Evolutionary conservation across 176 grass and related monocot genomes (phyloP), one percentile per base, ranked within the genome.

Genomic region (Ananas comosus): DNA sequence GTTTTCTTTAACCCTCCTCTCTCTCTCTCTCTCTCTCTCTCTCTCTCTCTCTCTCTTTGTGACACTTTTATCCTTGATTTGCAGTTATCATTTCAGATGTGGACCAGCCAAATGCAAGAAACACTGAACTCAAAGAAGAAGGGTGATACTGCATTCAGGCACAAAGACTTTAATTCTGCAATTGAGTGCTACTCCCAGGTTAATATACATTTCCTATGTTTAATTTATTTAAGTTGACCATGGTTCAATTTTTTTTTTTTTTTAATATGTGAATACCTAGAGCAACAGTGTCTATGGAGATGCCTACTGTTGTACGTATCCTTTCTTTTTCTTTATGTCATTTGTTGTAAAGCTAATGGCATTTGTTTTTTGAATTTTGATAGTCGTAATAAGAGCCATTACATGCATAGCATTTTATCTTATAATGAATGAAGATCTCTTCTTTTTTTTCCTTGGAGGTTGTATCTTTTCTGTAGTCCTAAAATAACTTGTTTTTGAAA

Each of bases 31-130:
- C 29, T 33, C 33, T 7, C 33, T 42, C 33, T 42, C 33, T 42
- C 33, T 59, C 56, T 59, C 19, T 59, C 12, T 59, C 16, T 59
- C 8, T 21, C 19, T 17, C 19, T 59, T 21, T 16, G 21, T 61
- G 21, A 13, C 78, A 12, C 80, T 82, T 70, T 79, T 42, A 7
- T 42, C 33, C 17, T 50, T 71, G 48, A 66, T 50, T 50, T 70
- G 28, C 82, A 97, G 94, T 77, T 97, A 14, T 97, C 94, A 1
- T 97, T 97, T 88, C 94, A 97, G 78, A 97, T 97, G 94, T 97
- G 94, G 94, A 97, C 94, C 48, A 92, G 92, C 76, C 94, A 97
- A 87, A 97, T 97, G 94, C 94, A 97, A 90, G 94, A 97, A 61
- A 97, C 94, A 1, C 73, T 97, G 59, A 88, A 89, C 67, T 97